Base-by-base conservation (phyloP, 2,329 filamentous ascomycete species). In the Trichoderma lentiforme region DNA sequence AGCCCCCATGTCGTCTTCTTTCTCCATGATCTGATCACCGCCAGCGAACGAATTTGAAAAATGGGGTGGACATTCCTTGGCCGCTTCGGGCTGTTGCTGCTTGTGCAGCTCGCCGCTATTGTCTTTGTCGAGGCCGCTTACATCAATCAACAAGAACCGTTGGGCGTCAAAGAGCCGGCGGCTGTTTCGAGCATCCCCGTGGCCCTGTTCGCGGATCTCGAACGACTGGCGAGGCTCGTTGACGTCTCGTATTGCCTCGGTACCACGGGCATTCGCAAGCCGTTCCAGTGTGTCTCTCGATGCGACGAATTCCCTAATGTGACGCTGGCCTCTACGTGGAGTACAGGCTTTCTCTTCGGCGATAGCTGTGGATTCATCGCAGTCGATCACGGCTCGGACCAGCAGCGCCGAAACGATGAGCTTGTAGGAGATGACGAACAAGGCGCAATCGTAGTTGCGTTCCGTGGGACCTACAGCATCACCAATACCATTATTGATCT, bases 181-280 rank as follows among this genome's bases (percentile, higher is more conserved):
- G 26, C 67, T 24, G 15, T 62, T 21, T 68, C 72, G n/a, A 56
- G 70, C 28, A 75, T 96, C 71, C 90, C 92, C 5, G 78, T 82
- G 32, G 78, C 84, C 28, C 86, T 98, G 73, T 98, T 97, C 82
- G 84, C 88, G 72, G 91, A 93, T 21, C 89, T 99, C 15, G 94
- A 98, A 81, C 93, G 97, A 77, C 86, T 95, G 70, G 90, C 95
- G n/a, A 91, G 95, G 69, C 88, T 98, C 30, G 95, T 98, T 74
- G 96, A 99, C 80, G 96, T 98, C 73, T 86, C 94, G 62, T 98
- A 98, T 83, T 99, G 96, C 81, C 93, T 98, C 72, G 94, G 95
- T 73, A 91, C 88, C 6, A 91, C 92, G 0, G 96, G 95, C 51
- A 91, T 99, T 73, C 86, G 87, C 64, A 90, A 91, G 75, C 96